These are phyloP conservation scores for Leptographium lundbergii DNA, from an alignment of 2,329 filamentous ascomycete species.

Conservation along the genomic window DNA sequence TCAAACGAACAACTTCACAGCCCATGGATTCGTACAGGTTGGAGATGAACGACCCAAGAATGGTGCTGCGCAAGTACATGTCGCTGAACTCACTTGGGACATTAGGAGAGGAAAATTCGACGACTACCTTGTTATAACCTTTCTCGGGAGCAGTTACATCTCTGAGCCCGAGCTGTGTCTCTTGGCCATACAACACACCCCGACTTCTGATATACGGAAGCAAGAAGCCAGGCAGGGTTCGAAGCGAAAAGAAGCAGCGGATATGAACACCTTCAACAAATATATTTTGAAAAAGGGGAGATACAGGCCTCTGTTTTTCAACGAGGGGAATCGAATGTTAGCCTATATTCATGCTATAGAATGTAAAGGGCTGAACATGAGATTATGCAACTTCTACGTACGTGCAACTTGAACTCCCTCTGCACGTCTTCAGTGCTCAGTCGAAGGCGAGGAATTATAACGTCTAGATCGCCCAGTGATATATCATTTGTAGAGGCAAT, in stretches of 20 bases:
- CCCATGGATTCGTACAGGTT: constrained; percentile 57
- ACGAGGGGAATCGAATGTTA: no score
- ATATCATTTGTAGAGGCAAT: constrained; percentile 15
- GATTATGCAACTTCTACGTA: neutral
- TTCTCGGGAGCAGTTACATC: constrained; percentile 28
- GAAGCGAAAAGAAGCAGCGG: constrained; percentile 52
- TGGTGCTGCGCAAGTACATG: constrained; percentile 62
- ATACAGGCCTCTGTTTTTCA: neutral
- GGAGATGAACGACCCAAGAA: constrained; percentile 60
- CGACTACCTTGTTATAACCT: constrained; percentile 37
- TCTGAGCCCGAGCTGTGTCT: constrained; percentile 43
- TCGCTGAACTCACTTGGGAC: constrained; percentile 65
- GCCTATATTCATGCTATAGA: neutral
- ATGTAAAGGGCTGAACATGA: no score
- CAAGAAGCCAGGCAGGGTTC: constrained; percentile 41
- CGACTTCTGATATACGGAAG: constrained; percentile 46
- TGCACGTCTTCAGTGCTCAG: neutral
- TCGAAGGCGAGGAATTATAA: constrained; percentile 19
- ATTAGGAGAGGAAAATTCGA: constrained; percentile 67
- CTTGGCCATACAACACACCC: constrained; percentile 44
- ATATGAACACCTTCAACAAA: constrained; percentile 45
- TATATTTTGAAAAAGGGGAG: constrained; percentile 32
- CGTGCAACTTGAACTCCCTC: neutral
- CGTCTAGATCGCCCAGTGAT: constrained; percentile 15
- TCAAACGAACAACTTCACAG: constrained; percentile 59